Evolutionary conservation across 352 stramenopile genomes (phyloP).

Genomic region (Labyrinthula sp.): DNA sequence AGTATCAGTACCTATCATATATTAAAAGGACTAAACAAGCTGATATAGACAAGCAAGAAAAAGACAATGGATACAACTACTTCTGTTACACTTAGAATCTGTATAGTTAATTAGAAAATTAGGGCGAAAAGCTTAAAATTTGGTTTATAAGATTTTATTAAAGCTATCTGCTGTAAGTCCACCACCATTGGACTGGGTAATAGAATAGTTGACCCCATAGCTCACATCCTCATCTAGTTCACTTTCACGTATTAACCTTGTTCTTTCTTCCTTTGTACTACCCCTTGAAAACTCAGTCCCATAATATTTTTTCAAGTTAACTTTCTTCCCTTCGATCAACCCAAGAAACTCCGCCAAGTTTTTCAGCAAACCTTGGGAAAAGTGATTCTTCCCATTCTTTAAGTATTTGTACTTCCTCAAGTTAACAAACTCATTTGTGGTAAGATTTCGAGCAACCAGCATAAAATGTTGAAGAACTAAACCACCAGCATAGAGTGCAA

Average conservation of each 20-base stretch:
- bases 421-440: slow-evolving; percentile 62
- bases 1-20: too few relatives aligned
- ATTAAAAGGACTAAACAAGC: too few relatives aligned
- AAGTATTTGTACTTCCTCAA: slow-evolving; percentile 46
- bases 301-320: slow-evolving; percentile 20
- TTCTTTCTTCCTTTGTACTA: not conserved
- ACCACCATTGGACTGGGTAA: too few relatives aligned
- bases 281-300: not conserved
- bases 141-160: too few relatives aligned
- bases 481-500: slow-evolving; percentile 10
- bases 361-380: slow-evolving; percentile 37
- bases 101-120: too few relatives aligned
- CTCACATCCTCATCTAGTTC: not conserved
- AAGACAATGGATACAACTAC: too few relatives aligned
- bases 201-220: too few relatives aligned
- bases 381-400: slow-evolving; percentile 40
- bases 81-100: too few relatives aligned
- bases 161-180: too few relatives aligned
- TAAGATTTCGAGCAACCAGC: slow-evolving; percentile 41
- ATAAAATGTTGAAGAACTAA: slow-evolving; percentile 19
- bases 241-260: not conserved
- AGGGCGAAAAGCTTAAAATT: too few relatives aligned
- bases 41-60: too few relatives aligned
- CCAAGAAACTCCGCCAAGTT: slow-evolving; percentile 35
- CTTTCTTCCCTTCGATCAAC: slow-evolving; percentile 1